These are phyloP conservation scores for Alopecurus myosuroides DNA, from an alignment of 176 grass and related monocot genomes.

Conservation along the genomic window DNA sequence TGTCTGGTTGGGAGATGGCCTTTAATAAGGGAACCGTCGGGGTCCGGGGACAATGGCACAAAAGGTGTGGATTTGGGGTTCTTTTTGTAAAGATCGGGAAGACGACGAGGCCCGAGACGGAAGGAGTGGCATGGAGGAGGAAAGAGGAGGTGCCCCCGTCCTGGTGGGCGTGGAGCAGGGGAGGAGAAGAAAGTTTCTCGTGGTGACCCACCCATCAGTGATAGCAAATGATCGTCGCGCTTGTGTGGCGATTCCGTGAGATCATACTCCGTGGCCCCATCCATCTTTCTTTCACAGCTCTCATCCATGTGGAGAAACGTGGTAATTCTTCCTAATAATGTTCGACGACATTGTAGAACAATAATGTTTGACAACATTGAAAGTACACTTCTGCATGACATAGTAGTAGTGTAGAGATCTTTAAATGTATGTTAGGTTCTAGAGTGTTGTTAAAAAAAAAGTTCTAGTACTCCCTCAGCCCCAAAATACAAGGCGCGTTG, in stretches of 20 bases:
- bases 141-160: neutral
- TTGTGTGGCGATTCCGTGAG: neutral
- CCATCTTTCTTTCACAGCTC: neutral
- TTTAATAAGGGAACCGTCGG: conserved; percentile 40
- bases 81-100: conserved; percentile 48
- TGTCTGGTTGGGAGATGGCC: conserved; percentile 37
- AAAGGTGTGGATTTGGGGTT: conserved; percentile 53
- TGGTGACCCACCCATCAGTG: neutral
- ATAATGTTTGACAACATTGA: too few species aligned
- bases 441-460: too few species aligned
- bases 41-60: conserved; percentile 39
- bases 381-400: too few species aligned
- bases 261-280: neutral
- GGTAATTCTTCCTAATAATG: neutral
- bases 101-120: neutral
- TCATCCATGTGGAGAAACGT: neutral
- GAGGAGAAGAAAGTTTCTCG: neutral
- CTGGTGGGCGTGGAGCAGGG: neutral
- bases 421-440: too few species aligned
- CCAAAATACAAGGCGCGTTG: too few species aligned
- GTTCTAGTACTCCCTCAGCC: too few species aligned
- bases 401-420: too few species aligned
- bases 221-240: neutral
- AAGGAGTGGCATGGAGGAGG: neutral
- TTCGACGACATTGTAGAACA: too few species aligned